A percentile compares a stretch with the other conserved stretches of the same genome.
Conservation (phyloP, 2,329 filamentous ascomycete genomes). For the Pezicula rhizophila region DNA sequence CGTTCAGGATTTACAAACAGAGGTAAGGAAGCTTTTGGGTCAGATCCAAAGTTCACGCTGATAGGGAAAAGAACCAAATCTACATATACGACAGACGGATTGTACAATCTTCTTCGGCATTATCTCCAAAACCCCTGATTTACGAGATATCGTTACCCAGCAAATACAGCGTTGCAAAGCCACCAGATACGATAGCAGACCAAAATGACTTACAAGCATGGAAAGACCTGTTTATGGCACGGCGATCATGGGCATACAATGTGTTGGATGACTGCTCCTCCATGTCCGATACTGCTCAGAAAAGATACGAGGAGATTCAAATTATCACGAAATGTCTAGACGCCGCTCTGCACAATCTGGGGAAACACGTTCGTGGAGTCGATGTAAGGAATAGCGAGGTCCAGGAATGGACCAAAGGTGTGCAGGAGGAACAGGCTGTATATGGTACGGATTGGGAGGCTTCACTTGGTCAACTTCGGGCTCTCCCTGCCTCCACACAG, state of each 20-base stretch:
- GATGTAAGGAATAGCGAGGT: constrained; percentile 67
- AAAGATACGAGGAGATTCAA: constrained; percentile 66
- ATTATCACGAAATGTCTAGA: constrained; percentile 75
- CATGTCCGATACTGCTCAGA: constrained; percentile 56
- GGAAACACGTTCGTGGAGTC: constrained; percentile 65
- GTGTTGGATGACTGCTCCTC: constrained; percentile 63
- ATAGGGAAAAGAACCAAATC: constrained; percentile 63
- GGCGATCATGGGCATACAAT: constrained; percentile 71
- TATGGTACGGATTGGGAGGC: constrained; percentile 62
- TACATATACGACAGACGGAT: constrained; percentile 86
- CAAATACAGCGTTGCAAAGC: constrained; percentile 52
- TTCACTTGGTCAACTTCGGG: constrained; percentile 58
- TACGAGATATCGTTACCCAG: constrained; percentile 46
- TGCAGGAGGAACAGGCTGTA: constrained; percentile 61
- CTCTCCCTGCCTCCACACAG: constrained; percentile 56
- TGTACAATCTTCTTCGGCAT: constrained; percentile 50
- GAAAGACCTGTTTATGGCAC: constrained; percentile 77
- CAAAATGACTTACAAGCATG: constrained; percentile 80
- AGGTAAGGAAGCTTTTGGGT: constrained; percentile 47
- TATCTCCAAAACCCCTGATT: constrained; percentile 36
- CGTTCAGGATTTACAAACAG: constrained; percentile 67
- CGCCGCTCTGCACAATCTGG: constrained; percentile 80
- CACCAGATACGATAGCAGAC: constrained; percentile 78
- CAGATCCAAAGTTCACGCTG: constrained; percentile 7
- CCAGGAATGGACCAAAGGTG: constrained; percentile 62